A percentile compares a stretch with the other conserved stretches of the same genome.
Conservation (phyloP, 176 grass and related monocot genomes). For the Ensete ventricosum region DNA sequence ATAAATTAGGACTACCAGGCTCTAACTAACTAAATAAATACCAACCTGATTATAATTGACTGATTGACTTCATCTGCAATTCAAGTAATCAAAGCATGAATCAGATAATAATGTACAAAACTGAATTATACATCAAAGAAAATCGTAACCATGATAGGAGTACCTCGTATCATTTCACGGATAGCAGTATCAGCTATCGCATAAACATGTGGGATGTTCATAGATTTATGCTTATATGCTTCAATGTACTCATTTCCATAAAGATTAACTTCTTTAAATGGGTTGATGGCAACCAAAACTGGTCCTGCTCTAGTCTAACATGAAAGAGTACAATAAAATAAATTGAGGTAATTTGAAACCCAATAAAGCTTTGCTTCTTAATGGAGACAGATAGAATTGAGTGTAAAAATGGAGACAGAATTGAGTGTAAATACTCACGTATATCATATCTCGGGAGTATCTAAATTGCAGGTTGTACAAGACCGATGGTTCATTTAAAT, state of each 20-base stretch:
- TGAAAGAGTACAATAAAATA: slow-evolving; percentile 22
- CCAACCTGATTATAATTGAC: slow-evolving; percentile 95
- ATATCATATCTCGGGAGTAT: slow-evolving; percentile 84
- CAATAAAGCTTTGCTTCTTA: slow-evolving; percentile 24
- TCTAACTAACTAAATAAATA: neutral
- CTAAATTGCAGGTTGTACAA: slow-evolving; percentile 94
- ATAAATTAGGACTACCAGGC: neutral
- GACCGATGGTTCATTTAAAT: slow-evolving; percentile 92
- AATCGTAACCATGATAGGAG: slow-evolving; percentile 11
- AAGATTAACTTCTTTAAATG: slow-evolving; percentile 86
- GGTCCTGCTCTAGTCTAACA: slow-evolving; percentile 95
- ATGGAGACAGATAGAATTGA: slow-evolving; percentile 9
- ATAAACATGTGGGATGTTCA: slow-evolving; percentile 92
- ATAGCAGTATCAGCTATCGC: slow-evolving; percentile 92
- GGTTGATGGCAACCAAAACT: slow-evolving; percentile 93
- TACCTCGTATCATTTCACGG: slow-evolving; percentile 96
- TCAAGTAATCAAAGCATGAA: slow-evolving; percentile 24
- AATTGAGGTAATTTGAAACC: neutral
- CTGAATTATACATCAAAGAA: neutral
- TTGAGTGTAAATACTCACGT: slow-evolving; percentile 51
- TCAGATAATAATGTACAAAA: neutral
- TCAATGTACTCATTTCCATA: slow-evolving; percentile 82
- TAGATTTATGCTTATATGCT: slow-evolving; percentile 75
- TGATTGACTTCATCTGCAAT: slow-evolving; percentile 98
- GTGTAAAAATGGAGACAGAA: slow-evolving; percentile 17